Percentiles rank a stretch among this genome's conserved stretches.
These are phyloP conservation scores for Heteromeles arbutifolia DNA, from an alignment of 306 rosid species.

Conservation along the genomic window DNA sequence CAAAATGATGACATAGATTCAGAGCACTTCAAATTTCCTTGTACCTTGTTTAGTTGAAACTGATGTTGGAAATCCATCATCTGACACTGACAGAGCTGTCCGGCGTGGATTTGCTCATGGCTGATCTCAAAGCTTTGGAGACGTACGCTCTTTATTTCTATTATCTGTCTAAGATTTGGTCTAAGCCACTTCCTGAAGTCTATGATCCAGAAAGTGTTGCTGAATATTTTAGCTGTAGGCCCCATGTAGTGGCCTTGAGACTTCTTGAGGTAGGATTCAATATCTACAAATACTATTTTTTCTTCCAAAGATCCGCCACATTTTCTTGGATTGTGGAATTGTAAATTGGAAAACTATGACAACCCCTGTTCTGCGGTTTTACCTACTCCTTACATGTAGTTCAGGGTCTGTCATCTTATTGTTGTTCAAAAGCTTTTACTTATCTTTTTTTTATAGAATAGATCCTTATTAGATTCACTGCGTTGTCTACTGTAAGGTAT, in stretches of 20 bases:
- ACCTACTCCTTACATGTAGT: not conserved
- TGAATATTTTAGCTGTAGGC: slow-evolving; percentile 69
- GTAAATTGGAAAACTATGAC: not conserved
- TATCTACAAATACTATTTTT: not conserved
- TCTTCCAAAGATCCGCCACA: not conserved
- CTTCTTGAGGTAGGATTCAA: slow-evolving; percentile 61
- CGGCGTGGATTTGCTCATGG: slow-evolving; percentile 69
- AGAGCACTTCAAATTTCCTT: not conserved
- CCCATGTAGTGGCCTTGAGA: slow-evolving; percentile 73
- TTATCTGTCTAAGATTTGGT: slow-evolving; percentile 62
- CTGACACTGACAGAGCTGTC: slow-evolving; percentile 44
- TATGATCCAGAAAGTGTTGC: slow-evolving; percentile 71
- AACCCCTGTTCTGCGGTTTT: not conserved
- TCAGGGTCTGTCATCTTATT: not conserved
- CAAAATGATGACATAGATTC: not conserved
- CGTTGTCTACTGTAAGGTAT: slow-evolving; percentile 51
- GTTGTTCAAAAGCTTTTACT: not conserved
- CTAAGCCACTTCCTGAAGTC: slow-evolving; percentile 85
- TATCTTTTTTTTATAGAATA: not conserved
- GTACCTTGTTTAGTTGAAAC: not conserved
- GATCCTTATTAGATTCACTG: slow-evolving; percentile 19
- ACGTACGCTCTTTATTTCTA: slow-evolving; percentile 68
- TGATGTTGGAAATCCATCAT: slow-evolving; percentile 3
- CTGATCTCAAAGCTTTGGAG: slow-evolving; percentile 81
- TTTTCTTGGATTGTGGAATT: not conserved